Evolutionary conservation across 2,329 filamentous ascomycete genomes (phyloP).

Genomic region (Chlorencoelia australis): DNA sequence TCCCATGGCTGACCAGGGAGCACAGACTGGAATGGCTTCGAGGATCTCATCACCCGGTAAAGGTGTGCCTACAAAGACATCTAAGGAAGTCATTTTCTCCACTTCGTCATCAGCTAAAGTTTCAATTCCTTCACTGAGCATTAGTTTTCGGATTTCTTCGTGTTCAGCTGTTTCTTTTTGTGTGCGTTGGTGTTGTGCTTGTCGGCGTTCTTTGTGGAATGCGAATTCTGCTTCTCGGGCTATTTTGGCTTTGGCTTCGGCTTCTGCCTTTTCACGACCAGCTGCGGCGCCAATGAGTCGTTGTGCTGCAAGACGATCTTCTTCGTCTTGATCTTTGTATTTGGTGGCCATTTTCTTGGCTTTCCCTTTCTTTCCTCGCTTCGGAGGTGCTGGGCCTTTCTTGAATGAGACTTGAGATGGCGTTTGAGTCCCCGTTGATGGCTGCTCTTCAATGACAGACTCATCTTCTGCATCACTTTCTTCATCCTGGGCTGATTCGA

Average conservation of each 20-base stretch:
- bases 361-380: constrained; percentile 71
- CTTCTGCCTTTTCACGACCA: constrained; percentile 57
- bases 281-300: constrained; percentile 70
- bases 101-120: constrained; percentile 49
- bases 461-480: constrained; percentile 26
- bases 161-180: constrained; percentile 68
- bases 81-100: constrained; percentile 45
- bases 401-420: constrained; percentile 27
- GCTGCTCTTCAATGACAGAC: constrained; percentile 7
- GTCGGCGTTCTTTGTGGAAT: constrained; percentile 63
- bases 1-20: constrained; percentile 51
- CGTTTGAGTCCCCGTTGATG: constrained; percentile 16
- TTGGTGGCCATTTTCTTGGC: constrained; percentile 81
- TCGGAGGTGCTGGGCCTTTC: constrained; percentile 37
- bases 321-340: constrained; percentile 90
- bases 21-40: constrained; percentile 53
- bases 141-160: constrained; percentile 56
- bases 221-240: constrained; percentile 62
- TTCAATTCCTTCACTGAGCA: constrained; percentile 50
- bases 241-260: constrained; percentile 57
- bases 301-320: constrained; percentile 77
- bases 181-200: constrained; percentile 68
- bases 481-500: constrained; percentile 26
- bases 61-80: constrained; percentile 67
- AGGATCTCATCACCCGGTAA: constrained; percentile 75